Base-by-base conservation (phyloP, 768 basidiomycete species). In the Psilocybe azurescens region DNA sequence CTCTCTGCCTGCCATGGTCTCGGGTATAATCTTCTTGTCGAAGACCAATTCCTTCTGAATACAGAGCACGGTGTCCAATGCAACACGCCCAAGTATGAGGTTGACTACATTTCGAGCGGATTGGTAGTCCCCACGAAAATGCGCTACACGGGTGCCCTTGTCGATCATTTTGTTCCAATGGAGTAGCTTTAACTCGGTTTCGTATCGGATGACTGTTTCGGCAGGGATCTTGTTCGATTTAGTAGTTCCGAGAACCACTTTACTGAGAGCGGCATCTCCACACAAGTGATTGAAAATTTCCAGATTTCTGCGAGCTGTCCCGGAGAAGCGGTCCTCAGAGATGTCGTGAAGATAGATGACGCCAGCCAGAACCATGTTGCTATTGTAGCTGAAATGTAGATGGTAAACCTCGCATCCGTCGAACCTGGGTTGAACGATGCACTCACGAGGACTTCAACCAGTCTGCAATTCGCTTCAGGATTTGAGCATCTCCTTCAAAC, bases 211-310 rank as follows among this genome's bases (percentile, higher is more conserved):
- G n/a, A 10, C 24, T 0, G 11, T 32, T 29, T 53, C 30, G 0
- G 28, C 14, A 5, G 18, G 7, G n/a, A 53, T 30, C 7, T 33
- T 10, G 11, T 10, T 29, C 51, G 29, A 53, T 10, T 32, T 13
- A 16, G 28, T 53, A 2, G 51, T 53, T 29, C 51, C 51, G 13
- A 59, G 8, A 3, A 59, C 38, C 33, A 59, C 58, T 18, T 38
- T 52, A 9, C 38, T 29, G 3, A 52, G 38, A 5, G 49, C 58
- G 20, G 48, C 51, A 18, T 53, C 39, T 28, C 58, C 58, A 24
- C 58, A 59, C 13, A 59, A 28, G 49, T 52, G n/a, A n/a, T 52
- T 51, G 49, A 59, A 52, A 29, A 41, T 41, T 14, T 59, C 32
- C 10, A 59, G 36, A 41, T 51, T 52, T 44, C 38, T 32, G n/a